Evolutionary conservation across 345 rosid species (phyloP).

Genomic region (Lepidium africanum): DNA sequence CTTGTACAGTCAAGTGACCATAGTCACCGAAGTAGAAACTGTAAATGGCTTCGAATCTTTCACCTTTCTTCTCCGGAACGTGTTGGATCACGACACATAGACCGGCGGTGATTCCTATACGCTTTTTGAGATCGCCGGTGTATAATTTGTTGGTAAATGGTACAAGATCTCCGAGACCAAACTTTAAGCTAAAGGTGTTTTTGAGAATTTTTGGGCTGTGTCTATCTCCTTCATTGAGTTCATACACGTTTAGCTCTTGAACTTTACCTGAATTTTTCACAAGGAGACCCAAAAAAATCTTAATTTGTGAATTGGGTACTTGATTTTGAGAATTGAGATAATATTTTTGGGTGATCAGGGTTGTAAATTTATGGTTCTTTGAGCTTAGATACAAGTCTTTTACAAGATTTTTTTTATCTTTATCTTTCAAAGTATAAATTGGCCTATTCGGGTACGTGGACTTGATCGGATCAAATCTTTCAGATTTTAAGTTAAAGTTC

Average conservation of each 20-base stretch:
- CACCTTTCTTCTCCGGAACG: slow-evolving; percentile 74
- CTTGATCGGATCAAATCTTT: no score
- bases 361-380: not conserved
- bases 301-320: not conserved
- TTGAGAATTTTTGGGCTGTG: slow-evolving; percentile 75
- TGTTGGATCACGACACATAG: slow-evolving; percentile 58
- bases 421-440: not conserved
- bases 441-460: no score
- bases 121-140: slow-evolving; percentile 59
- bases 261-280: slow-evolving; percentile 30
- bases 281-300: not conserved
- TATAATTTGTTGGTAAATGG: slow-evolving; percentile 87
- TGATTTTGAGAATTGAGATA: not conserved
- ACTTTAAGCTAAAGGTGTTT: slow-evolving; percentile 34
- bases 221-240: slow-evolving; percentile 78
- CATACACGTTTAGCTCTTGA: slow-evolving; percentile 70
- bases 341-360: not conserved
- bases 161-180: slow-evolving; percentile 76
- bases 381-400: no score
- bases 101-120: slow-evolving; percentile 83
- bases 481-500: no score
- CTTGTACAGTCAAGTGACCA: slow-evolving; percentile 62
- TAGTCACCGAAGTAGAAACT: slow-evolving; percentile 80
- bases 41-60: slow-evolving; percentile 68
- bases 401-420: not conserved